A percentile compares a stretch with the other conserved stretches of the same genome.
Conservation (phyloP, 2,329 filamentous ascomycete species). For the Alternaria dauci region DNA sequence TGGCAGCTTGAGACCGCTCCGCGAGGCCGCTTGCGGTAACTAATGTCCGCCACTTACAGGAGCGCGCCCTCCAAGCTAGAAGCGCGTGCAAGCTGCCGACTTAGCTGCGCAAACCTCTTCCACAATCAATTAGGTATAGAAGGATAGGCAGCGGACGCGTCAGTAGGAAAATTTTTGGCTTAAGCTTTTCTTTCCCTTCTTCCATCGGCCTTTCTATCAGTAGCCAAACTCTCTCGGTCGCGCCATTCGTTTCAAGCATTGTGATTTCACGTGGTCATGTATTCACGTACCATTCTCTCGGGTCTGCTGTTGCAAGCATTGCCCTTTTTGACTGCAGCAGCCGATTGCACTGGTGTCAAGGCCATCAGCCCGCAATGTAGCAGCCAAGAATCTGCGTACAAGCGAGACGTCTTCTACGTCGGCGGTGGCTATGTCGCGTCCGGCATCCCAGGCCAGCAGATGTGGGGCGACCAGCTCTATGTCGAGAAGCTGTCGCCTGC, state of each 20-base stretch:
- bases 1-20: background rate
- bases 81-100: background rate
- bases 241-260: background rate
- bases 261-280: background rate
- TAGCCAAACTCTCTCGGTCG: background rate
- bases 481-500: conserved; percentile 33
- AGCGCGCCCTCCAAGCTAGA: background rate
- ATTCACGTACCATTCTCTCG: conserved; percentile 1
- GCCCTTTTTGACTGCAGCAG: background rate
- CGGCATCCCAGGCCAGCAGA: conserved; percentile 27
- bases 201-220: background rate
- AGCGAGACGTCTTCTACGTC: conserved; percentile 37
- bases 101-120: background rate
- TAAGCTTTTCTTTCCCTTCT: background rate
- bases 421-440: conserved; percentile 35
- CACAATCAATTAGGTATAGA: background rate
- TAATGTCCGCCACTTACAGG: background rate
- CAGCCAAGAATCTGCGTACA: conserved; percentile 31
- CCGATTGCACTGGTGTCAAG: conserved; percentile 26
- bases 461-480: conserved; percentile 29
- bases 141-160: conserved; percentile 2
- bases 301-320: conserved; percentile 2
- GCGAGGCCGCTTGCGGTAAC: background rate
- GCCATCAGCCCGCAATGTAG: conserved; percentile 28
- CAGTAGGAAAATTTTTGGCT: background rate